Evolutionary conservation across 2,329 filamentous ascomycete genomes (phyloP), one percentile per base, ranked within the genome.

Genomic region (Nemania sp.): DNA sequence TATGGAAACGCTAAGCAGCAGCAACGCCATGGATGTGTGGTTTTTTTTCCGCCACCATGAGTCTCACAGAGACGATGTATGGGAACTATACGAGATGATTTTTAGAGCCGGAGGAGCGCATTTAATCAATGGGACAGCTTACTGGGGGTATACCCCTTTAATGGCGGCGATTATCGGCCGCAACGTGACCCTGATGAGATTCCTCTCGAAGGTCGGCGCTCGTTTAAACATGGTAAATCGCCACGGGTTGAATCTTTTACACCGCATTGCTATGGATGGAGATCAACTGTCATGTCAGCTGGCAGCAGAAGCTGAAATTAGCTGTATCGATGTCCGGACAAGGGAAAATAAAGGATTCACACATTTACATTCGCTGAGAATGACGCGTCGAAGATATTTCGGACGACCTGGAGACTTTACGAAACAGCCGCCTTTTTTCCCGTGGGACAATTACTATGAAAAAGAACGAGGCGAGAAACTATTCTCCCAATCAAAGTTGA

Each of bases 71-170:
- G 36, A 14, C 19, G 30, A 48, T n/a, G 6, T 30, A n/a, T 31
- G 30, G 30, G 37, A 39, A 12, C 4, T 48, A 6, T 53, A 31
- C 37, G 43, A 48, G 22, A 30, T 53, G 20, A 5, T 53, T 2
- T 30, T 37, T 9, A 2, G 6, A 8, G 37, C 37, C 4, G 37
- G 50, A 26, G 36, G 42, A 8, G 26, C 41, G 8, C 6, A 9
- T 5, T 5, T 20, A 12, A 34, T 52, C 26, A 28, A 52, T 12
- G 1, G 8, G n/a, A 6, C 1, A 6, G 12, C 8, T 3, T 1
- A 2, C 1, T 3, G 0, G 8, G 34, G 26, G 5, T 3, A 1
- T 15, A 28, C 26, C 2, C 42, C 49, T 33, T 24, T 46, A 3
- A 3, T 20, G 3, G 0, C 3, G 1, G 42, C 42, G n/a, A 11